These are phyloP conservation scores for Gliomastix tumulicola DNA, from an alignment of 2,329 filamentous ascomycete genomes.

Conservation along the genomic window DNA sequence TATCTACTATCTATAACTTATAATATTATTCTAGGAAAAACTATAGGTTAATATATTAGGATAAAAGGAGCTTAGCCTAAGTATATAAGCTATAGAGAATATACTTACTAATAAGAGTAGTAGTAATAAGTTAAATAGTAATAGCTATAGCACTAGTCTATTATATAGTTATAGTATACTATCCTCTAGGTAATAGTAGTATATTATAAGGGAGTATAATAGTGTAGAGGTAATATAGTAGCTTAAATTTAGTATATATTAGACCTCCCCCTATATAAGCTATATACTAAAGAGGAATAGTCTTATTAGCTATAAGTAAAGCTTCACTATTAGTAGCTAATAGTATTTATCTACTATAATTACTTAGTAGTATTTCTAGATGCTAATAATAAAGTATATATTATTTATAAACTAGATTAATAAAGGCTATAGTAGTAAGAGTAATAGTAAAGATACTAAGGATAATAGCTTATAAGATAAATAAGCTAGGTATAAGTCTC, in stretches of 20 bases:
- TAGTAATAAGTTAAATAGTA: neutral
- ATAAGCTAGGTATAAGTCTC: neutral
- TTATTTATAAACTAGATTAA: neutral
- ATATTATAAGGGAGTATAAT: neutral
- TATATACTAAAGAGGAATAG: too few relatives aligned
- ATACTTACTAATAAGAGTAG: neutral
- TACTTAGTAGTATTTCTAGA: neutral
- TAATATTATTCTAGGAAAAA: too few relatives aligned
- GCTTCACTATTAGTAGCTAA: neutral
- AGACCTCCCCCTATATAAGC: too few relatives aligned
- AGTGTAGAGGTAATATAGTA: neutral
- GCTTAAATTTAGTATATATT: too few relatives aligned
- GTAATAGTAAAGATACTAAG: neutral
- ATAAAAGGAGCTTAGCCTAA: neutral
- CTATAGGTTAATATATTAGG: neutral
- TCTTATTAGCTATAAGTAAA: neutral
- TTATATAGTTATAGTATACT: neutral
- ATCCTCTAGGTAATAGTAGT: neutral
- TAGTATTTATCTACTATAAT: neutral
- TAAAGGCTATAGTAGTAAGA: neutral
- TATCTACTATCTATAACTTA: conserved; percentile 2
- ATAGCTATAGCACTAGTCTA: neutral
- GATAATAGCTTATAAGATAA: neutral
- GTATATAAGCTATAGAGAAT: neutral
- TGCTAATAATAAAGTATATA: neutral